phyloP scores from a whole-genome alignment of 257 asterid species.

The Nicotiana tomentosiformis region DNA sequence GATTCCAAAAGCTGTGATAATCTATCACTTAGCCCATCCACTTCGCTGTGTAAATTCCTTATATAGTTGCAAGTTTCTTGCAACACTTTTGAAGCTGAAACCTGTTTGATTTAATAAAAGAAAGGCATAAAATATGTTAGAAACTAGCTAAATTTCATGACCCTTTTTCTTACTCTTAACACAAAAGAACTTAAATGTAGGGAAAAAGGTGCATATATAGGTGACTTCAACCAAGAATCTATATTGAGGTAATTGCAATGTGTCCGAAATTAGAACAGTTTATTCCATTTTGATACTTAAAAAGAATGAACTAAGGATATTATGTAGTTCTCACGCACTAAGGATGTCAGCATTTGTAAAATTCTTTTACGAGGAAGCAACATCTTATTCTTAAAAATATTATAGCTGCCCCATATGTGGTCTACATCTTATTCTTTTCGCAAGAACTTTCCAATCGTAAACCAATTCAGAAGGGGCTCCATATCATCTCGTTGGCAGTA shows the following conservation, averaged over 20 bases:
- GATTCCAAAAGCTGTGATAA: constrained; percentile 72
- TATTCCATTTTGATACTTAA: neutral
- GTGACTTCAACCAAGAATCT: neutral
- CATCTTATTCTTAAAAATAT: neutral
- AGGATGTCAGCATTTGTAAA: neutral
- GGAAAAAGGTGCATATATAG: neutral
- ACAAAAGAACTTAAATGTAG: neutral
- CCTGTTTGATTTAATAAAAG: constrained; percentile 32
- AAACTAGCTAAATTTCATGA: neutral
- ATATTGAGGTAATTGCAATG: neutral
- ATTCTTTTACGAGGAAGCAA: neutral
- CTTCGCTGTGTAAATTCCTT: constrained; percentile 76
- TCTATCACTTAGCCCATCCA: constrained; percentile 80
- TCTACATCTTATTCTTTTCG: neutral
- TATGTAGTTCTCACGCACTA: neutral
- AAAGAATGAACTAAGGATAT: neutral
- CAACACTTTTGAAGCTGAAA: constrained; percentile 82
- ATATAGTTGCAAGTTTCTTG: constrained; percentile 97
- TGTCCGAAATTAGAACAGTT: too few relatives aligned
- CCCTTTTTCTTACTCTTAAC: neutral
- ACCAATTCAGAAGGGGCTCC: neutral
- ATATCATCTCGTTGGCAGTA: too few relatives aligned
- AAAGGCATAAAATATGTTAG: neutral
- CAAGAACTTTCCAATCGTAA: neutral
- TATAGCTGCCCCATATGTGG: too few relatives aligned